phyloP scores from a whole-genome alignment of 495 filamentous ascomycete genomes.

The Peziza echinospora region DNA sequence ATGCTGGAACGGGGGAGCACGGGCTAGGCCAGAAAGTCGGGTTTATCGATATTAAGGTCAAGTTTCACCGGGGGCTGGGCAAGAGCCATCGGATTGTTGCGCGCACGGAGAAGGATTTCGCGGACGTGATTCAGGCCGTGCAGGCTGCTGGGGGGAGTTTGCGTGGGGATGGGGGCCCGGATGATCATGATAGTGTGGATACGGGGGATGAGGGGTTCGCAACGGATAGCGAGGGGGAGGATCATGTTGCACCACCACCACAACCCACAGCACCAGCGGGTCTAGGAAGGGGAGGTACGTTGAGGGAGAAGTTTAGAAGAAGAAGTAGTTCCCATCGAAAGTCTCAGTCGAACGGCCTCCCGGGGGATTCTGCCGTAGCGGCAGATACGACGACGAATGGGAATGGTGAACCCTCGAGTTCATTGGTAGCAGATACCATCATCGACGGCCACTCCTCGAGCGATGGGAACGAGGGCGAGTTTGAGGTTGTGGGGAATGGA shows the following conservation, averaged over 20 bases:
- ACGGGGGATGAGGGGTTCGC: too few species aligned
- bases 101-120: constrained; percentile 7
- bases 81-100: constrained; percentile 7
- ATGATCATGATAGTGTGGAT: not conserved
- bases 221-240: not conserved
- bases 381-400: not conserved
- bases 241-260: not conserved
- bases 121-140: constrained; percentile 7
- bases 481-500: not conserved
- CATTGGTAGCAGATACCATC: not conserved
- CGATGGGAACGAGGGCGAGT: too few species aligned
- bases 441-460: not conserved
- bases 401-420: not conserved
- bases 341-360: too few species aligned
- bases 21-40: constrained; percentile 1
- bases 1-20: constrained; percentile 3
- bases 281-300: not conserved
- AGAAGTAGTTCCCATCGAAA: not conserved
- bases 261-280: not conserved
- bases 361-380: too few species aligned
- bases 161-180: not conserved
- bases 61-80: constrained; percentile 11
- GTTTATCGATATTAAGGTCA: constrained; percentile 6
- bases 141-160: not conserved
- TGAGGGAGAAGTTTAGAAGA: not conserved